Evolutionary conservation across 169 alveolate species (phyloP).

Genomic region (Eimeria tenella): DNA sequence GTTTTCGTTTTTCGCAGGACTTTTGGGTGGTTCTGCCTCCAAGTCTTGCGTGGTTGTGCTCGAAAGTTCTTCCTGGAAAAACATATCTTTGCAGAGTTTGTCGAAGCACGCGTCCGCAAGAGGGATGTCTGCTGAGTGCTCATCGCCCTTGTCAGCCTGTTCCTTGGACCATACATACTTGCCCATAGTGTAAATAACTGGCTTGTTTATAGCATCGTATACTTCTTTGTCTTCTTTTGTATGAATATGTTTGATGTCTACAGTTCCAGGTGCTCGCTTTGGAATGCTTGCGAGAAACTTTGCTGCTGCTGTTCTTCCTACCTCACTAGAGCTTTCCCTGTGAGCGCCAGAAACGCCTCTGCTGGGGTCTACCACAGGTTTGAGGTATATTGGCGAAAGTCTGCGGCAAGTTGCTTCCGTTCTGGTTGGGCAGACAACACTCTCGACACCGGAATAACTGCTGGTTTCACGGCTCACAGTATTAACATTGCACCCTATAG

Average conservation of each 20-base stretch:
- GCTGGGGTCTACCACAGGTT: conserved; percentile 36
- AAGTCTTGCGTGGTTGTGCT: not conserved
- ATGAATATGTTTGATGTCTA: not conserved
- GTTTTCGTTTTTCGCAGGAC: not conserved
- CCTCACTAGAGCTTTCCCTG: not conserved
- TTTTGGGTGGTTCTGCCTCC: not conserved
- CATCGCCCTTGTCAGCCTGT: conserved; percentile 64
- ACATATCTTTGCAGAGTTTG: conserved; percentile 59
- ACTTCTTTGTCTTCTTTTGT: conserved; percentile 65
- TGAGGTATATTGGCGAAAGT: conserved; percentile 69
- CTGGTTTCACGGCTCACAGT: conserved; percentile 49
- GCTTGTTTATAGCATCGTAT: conserved; percentile 61
- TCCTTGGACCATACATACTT: conserved; percentile 65
- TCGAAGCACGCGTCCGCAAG: conserved; percentile 52
- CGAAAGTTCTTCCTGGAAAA: not conserved
- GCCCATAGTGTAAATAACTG: conserved; percentile 67
- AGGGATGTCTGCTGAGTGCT: conserved; percentile 32
- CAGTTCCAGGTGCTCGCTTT: conserved; percentile 40
- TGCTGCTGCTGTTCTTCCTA: conserved; percentile 59
- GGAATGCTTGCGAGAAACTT: conserved; percentile 68
- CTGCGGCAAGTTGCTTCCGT: conserved; percentile 10
- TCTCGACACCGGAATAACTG: conserved; percentile 25
- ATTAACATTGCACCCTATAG: conserved; percentile 9
- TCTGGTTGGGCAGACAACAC: not conserved
- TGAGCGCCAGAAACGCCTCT: not conserved